Evolutionary conservation across 345 rosid species (phyloP), one percentile per base, ranked within the genome.

Genomic region (Brassica rapa): DNA sequence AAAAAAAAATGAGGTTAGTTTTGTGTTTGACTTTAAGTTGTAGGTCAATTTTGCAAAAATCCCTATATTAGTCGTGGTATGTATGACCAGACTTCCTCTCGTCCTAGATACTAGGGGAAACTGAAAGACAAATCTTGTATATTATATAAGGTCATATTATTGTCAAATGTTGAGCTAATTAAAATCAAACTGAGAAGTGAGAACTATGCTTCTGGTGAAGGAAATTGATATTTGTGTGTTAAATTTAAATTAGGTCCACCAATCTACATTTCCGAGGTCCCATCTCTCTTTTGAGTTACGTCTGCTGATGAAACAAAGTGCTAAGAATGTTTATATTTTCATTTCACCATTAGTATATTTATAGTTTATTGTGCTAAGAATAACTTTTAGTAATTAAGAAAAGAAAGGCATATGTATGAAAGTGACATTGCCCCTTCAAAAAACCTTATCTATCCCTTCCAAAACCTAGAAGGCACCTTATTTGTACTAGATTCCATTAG

Each of bases 401-500:
- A 70, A 10, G 8, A 5, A 70, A 63, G 71, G 63, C 72, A 75
- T 75, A 70, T 70, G 68, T 41, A 63, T 70, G 80, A 70, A 70
- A 70, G 80, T 64, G 83, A 75, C 80, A 70, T 29, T 63, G 72
- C 61, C 82, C 82, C 66, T 79, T 79, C 82, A 75, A 55, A 53
- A 59, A 79, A 68, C 73, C 78, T 74, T 74, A 80, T 74, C 71
- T 63, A 68, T 74, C 82, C 82, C 39, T 80, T 80, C 82, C 66
- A 74, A 74, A 74, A 39, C 79, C 82, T 80, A 80, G 74, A 80
- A 68, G 82, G 71, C 82, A 69, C 82, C 71, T 62, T 62, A 24
- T 57, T 23, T 19, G 39, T 79, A 74, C 12, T 24, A 69, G 66
- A 69, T 74, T 80, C 66, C 62, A 61, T 16, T 55, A 57, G 59